A percentile compares a stretch with the other conserved stretches of the same genome.
Evolutionary conservation across 768 basidiomycete genomes (phyloP).

Genomic region (Russula earlei): DNA sequence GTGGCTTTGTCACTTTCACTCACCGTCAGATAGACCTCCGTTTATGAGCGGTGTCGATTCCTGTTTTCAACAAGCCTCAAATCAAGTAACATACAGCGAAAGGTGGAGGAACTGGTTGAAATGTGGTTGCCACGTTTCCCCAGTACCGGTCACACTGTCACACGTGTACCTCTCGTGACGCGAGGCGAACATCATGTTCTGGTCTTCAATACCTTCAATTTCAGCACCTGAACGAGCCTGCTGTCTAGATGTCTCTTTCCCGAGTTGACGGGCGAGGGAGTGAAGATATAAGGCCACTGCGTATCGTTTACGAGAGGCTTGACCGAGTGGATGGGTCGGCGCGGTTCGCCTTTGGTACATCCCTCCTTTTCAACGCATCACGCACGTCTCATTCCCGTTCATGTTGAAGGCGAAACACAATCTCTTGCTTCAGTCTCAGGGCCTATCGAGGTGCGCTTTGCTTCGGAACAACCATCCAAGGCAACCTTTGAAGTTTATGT

Average conservation of each 20-base stretch:
- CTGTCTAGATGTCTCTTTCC: slow-evolving; percentile 2
- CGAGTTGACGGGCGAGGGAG: slow-evolving; percentile 32
- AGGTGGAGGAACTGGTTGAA: too few species aligned
- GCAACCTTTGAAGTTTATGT: slow-evolving; percentile 68
- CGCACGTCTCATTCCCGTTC: background rate
- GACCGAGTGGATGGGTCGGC: slow-evolving; percentile 74
- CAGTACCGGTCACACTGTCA: background rate
- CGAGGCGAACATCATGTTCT: too few species aligned
- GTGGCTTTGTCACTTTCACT: too few species aligned
- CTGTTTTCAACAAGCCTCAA: too few species aligned
- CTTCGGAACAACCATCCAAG: slow-evolving; percentile 58
- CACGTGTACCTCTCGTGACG: background rate
- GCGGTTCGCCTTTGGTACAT: slow-evolving; percentile 53
- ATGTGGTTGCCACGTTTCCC: too few species aligned
- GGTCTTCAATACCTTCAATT: background rate
- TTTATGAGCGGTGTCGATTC: too few species aligned
- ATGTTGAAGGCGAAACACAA: slow-evolving; percentile 29
- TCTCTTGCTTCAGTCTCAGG: slow-evolving; percentile 68
- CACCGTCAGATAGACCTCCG: too few species aligned
- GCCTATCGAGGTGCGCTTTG: slow-evolving; percentile 66
- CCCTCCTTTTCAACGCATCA: background rate
- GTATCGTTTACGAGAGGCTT: slow-evolving; percentile 47
- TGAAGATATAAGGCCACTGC: slow-evolving; percentile 31
- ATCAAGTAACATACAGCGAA: too few species aligned
- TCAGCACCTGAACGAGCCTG: background rate